Evolutionary conservation across 352 stramenopile species (phyloP).

Genomic region (Globisporangium splendens): DNA sequence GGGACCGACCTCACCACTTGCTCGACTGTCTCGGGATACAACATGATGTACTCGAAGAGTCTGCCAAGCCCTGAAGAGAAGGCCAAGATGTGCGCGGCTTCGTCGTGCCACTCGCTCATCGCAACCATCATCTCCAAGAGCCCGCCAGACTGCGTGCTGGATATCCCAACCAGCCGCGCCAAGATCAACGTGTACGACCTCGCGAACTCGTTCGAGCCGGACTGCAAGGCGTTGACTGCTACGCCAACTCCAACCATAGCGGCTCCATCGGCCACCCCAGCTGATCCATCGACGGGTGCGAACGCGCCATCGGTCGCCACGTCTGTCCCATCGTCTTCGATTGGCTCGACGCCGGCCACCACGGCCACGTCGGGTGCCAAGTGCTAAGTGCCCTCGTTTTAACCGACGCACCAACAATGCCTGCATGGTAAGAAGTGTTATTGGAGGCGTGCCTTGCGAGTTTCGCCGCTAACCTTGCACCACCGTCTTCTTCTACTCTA

Average conservation of each 20-base stretch:
- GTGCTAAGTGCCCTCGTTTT: too few relatives aligned
- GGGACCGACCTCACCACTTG: slow-evolving; percentile 20
- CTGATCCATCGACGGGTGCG: too few relatives aligned
- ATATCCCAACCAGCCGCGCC: slow-evolving; percentile 30
- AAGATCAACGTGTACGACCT: slow-evolving; percentile 37
- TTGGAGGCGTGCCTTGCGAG: too few relatives aligned
- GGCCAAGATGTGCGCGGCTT: slow-evolving; percentile 31
- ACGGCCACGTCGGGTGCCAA: too few relatives aligned
- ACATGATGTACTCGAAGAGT: slow-evolving; percentile 29
- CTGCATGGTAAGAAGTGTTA: too few relatives aligned
- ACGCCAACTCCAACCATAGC: background rate
- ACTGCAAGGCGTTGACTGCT: background rate
- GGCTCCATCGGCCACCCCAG: background rate
- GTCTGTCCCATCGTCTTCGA: too few relatives aligned
- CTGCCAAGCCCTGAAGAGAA: slow-evolving; percentile 29
- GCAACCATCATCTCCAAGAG: slow-evolving; percentile 21
- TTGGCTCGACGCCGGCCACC: too few relatives aligned
- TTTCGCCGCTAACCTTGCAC: too few relatives aligned
- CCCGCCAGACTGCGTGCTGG: slow-evolving; percentile 35
- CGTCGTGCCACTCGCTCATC: slow-evolving; percentile 32
- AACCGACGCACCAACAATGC: too few relatives aligned
- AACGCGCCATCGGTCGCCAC: too few relatives aligned
- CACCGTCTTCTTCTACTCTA: too few relatives aligned
- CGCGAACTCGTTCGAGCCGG: slow-evolving; percentile 52
- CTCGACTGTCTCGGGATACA: slow-evolving; percentile 24